Percentiles rank a stretch among this genome's conserved stretches.
Evolutionary conservation across 768 basidiomycete species (phyloP).

Genomic region (Suillus clintonianus): DNA sequence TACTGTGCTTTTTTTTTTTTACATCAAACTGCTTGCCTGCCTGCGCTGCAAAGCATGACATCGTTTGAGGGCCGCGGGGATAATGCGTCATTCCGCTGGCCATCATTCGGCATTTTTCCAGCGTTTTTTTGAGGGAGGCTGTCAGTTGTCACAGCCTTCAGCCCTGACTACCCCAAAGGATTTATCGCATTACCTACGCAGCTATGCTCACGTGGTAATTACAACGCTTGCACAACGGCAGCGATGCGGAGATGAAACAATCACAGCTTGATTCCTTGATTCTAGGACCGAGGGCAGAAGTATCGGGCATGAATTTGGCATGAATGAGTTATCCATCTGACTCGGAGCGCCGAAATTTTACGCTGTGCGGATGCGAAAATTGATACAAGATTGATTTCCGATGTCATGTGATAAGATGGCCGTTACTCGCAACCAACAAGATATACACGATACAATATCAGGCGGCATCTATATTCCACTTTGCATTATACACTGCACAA

Average conservation of each 20-base stretch:
- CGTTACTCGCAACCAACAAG: no score
- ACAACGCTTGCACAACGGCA: background rate
- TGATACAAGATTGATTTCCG: background rate
- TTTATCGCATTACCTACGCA: background rate
- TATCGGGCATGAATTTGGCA: background rate
- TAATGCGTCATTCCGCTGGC: background rate
- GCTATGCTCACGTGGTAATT: background rate
- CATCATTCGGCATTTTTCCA: background rate
- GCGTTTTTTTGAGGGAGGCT: background rate
- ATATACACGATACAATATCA: background rate
- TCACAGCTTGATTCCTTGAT: background rate
- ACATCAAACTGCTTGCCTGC: background rate
- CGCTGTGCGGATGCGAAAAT: background rate
- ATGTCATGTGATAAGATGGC: background rate
- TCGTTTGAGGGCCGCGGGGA: background rate
- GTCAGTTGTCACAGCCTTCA: background rate
- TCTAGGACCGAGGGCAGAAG: background rate
- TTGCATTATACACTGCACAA: background rate
- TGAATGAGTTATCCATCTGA: no score
- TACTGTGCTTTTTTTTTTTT: no score
- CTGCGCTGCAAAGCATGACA: background rate
- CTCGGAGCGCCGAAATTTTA: background rate
- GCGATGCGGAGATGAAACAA: slow-evolving; percentile 1
- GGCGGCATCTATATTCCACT: slow-evolving; percentile 1
- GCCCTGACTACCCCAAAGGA: background rate